Percentiles rank a stretch among this genome's conserved stretches.
Evolutionary conservation across 2,329 filamentous ascomycete genomes (phyloP).

Genomic region (Zymoseptoria crescenta): DNA sequence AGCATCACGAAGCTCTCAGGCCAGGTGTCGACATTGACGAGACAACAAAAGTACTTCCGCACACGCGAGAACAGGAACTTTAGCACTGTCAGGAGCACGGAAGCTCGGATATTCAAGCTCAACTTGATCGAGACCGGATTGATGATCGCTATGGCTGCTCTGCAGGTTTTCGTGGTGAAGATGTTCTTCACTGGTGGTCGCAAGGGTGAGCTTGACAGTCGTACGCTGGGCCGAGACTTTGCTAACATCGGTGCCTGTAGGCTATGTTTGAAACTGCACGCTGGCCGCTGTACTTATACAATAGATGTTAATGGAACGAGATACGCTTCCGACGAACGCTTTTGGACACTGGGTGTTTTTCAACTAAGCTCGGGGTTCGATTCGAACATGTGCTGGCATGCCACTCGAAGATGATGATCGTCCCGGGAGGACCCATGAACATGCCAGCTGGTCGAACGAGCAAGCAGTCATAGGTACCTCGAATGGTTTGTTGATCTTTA

Average conservation of each 20-base stretch:
- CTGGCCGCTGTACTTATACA: constrained; percentile 6
- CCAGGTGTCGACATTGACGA: constrained; percentile 84
- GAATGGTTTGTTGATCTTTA: too few species aligned
- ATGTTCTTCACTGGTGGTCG: constrained; percentile 96
- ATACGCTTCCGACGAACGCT: not conserved
- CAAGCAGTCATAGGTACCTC: too few species aligned
- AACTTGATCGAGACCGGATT: constrained; percentile 85
- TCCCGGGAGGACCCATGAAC: too few species aligned
- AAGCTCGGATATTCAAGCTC: constrained; percentile 94
- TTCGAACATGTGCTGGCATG: too few species aligned
- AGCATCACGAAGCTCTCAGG: constrained; percentile 91
- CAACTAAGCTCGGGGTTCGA: too few species aligned
- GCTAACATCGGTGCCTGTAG: constrained; percentile 4
- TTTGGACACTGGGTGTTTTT: too few species aligned
- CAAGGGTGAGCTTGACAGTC: constrained; percentile 43
- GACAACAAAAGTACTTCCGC: constrained; percentile 99
- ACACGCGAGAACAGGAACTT: constrained; percentile 98
- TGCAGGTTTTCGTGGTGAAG: constrained; percentile 94
- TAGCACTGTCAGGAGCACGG: constrained; percentile 92
- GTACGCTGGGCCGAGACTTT: not conserved
- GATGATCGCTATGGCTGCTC: constrained; percentile 87
- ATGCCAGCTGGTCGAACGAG: too few species aligned
- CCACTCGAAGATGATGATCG: too few species aligned
- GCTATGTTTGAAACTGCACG: constrained; percentile 16
- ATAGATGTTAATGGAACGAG: not conserved